A percentile compares a stretch with the other conserved stretches of the same genome.
Conservation (phyloP, 306 rosid species). For the Quercus glauca region DNA sequence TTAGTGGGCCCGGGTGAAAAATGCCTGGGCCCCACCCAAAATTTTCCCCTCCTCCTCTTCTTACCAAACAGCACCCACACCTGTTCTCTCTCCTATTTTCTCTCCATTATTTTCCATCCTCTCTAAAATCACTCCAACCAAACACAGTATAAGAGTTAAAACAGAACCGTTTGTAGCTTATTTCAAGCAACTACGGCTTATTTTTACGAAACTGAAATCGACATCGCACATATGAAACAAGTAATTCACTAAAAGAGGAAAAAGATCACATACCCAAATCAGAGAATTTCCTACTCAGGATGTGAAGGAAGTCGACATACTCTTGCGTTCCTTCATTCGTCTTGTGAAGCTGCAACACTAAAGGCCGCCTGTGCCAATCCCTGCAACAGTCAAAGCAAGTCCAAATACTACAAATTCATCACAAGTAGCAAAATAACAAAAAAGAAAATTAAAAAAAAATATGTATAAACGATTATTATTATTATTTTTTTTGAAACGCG, state of each 20-base stretch:
- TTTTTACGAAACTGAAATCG: no score
- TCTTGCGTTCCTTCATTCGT: slow-evolving; percentile 59
- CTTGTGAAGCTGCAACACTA: slow-evolving; percentile 96
- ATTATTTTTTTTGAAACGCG: no score
- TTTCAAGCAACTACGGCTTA: neutral
- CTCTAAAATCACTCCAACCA: no score
- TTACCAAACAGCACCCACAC: no score
- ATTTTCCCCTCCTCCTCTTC: no score
- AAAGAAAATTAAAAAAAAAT: neutral
- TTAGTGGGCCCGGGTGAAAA: no score
- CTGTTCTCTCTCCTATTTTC: no score
- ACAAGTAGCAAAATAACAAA: neutral
- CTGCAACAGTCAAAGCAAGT: slow-evolving; percentile 34
- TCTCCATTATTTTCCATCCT: no score
- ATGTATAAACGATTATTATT: no score
- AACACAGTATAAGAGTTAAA: no score
- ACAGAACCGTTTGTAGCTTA: neutral
- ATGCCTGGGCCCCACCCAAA: no score
- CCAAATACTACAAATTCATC: neutral
- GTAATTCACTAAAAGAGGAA: neutral
- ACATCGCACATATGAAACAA: neutral
- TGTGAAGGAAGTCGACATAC: slow-evolving; percentile 97
- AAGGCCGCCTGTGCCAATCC: slow-evolving; percentile 94
- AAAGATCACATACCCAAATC: slow-evolving; percentile 56
- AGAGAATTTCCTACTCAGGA: slow-evolving; percentile 62